phyloP scores from a whole-genome alignment of 352 stramenopile species.

The Phytopythium cucurbitacearum region DNA sequence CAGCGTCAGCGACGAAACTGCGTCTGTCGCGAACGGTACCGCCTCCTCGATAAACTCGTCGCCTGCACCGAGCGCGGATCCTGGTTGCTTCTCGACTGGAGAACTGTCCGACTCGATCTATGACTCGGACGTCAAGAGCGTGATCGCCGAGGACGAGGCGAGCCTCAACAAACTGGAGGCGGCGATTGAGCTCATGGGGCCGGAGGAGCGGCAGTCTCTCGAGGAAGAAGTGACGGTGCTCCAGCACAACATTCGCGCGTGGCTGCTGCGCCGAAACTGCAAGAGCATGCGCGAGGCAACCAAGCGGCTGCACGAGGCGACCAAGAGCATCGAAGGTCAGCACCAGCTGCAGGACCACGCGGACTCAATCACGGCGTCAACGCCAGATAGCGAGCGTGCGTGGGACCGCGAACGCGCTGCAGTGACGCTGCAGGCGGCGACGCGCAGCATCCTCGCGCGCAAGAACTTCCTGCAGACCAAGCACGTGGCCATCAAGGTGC shows the following conservation, averaged over 20 bases:
- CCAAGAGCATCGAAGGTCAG: constrained; percentile 53
- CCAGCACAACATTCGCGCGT: constrained; percentile 83
- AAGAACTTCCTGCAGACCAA: constrained; percentile 81
- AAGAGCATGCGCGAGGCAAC: constrained; percentile 87
- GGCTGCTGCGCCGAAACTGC: constrained; percentile 87
- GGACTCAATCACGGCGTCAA: constrained; percentile 9
- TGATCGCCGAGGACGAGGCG: constrained; percentile 80
- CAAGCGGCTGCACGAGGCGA: constrained; percentile 72
- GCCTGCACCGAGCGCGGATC: not conserved
- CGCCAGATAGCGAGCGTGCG: constrained; percentile 13
- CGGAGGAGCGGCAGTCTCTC: constrained; percentile 77
- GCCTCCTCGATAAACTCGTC: not conserved
- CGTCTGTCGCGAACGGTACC: not conserved
- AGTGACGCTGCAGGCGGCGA: constrained; percentile 83
- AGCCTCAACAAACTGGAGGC: constrained; percentile 69
- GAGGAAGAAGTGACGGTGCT: constrained; percentile 86
- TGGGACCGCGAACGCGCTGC: constrained; percentile 67
- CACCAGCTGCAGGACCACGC: constrained; percentile 43
- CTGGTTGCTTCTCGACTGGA: constrained; percentile 15
- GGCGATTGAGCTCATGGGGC: constrained; percentile 84
- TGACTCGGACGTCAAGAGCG: constrained; percentile 77
- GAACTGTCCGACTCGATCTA: constrained; percentile 36
- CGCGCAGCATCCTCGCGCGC: constrained; percentile 75
- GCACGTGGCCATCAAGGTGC: constrained; percentile 85
- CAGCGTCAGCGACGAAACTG: constrained; percentile 49